These are phyloP conservation scores for Anaeromyces robustus DNA, from an alignment of 192 early-diverging fungal genomes.

Conservation along the genomic window DNA sequence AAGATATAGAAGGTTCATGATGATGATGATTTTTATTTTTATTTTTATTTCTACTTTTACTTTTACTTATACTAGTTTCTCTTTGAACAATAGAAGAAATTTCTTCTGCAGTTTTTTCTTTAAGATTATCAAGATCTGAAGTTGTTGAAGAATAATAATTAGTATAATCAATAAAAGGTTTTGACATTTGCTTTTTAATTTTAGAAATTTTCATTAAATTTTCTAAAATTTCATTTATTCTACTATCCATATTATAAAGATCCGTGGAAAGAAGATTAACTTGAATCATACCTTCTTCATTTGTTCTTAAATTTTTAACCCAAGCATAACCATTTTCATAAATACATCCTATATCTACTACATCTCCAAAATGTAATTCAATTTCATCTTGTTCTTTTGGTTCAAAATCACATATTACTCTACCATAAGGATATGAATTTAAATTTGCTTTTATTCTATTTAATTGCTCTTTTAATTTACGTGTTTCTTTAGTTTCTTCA, in stretches of 20 bases:
- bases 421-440: neutral
- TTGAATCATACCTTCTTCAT: neutral
- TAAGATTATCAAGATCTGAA: neutral
- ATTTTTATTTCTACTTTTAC: neutral
- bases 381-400: neutral
- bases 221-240: neutral
- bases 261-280: neutral
- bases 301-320: neutral
- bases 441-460: neutral
- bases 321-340: neutral
- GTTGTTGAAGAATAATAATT: neutral
- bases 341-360: neutral
- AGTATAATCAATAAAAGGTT: neutral
- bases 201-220: neutral
- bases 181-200: neutral
- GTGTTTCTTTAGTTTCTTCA: neutral
- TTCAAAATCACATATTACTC: neutral
- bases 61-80: neutral
- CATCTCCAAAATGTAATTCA: neutral
- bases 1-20: neutral
- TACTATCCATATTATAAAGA: neutral
- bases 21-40: no score
- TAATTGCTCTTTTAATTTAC: neutral
- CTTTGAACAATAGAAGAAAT: neutral
- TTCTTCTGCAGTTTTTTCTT: neutral